phyloP scores from a whole-genome alignment of 495 filamentous ascomycete species.

The Glutinoglossum americanum region DNA sequence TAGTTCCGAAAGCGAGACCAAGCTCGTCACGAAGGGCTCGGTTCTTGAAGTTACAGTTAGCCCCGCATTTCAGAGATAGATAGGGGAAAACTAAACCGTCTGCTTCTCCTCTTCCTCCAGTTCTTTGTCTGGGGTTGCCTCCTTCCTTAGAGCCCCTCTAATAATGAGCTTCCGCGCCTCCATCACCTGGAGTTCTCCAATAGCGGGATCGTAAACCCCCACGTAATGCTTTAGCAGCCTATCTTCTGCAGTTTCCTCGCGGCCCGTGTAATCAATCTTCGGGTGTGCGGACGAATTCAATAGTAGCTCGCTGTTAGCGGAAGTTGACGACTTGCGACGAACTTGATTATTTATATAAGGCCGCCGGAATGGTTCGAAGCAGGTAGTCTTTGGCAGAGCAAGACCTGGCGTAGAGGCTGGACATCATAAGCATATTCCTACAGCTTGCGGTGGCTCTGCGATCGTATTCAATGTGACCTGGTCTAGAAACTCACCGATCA shows the following conservation, averaged over 20 bases:
- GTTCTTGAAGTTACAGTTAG: slow-evolving; percentile 19
- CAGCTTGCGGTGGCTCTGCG: not conserved
- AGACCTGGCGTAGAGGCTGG: not conserved
- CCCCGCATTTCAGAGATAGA: not conserved
- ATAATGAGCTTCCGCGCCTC: slow-evolving; percentile 58
- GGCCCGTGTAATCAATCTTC: slow-evolving; percentile 60
- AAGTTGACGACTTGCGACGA: slow-evolving; percentile 15
- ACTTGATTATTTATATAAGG: not conserved
- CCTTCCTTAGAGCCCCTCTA: slow-evolving; percentile 35
- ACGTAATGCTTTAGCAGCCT: slow-evolving; percentile 63
- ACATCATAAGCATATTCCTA: not conserved
- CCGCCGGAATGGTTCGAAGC: not conserved
- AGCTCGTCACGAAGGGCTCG: slow-evolving; percentile 41
- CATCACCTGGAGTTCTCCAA: slow-evolving; percentile 48
- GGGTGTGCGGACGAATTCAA: slow-evolving; percentile 57
- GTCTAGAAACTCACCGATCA: not conserved
- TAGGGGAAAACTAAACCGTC: slow-evolving; percentile 5
- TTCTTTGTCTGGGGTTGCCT: slow-evolving; percentile 18
- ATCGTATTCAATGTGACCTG: not conserved
- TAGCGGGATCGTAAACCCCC: slow-evolving; percentile 59
- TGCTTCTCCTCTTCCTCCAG: slow-evolving; percentile 22
- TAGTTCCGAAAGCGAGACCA: slow-evolving; percentile 80
- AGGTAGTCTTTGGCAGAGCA: not conserved
- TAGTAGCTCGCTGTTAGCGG: slow-evolving; percentile 39
- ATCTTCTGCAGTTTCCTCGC: slow-evolving; percentile 43